Evolutionary conservation across 768 basidiomycete species (phyloP).

Genomic region (Sporobolomyces phaffii): DNA sequence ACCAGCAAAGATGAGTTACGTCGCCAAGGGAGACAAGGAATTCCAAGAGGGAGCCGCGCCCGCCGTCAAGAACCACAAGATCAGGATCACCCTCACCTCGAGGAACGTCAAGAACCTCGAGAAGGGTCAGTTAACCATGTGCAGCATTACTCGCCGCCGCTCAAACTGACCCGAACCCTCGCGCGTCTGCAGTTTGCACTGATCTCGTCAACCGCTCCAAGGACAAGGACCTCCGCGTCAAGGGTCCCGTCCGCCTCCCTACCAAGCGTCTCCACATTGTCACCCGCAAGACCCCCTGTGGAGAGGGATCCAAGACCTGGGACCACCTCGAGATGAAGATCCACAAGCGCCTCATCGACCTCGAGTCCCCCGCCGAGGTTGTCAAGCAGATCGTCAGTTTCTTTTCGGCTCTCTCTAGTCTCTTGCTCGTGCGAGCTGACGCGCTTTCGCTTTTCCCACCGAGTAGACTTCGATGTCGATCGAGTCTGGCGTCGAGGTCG

Average conservation of each 20-base stretch:
- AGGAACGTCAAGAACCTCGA: conserved; percentile 97
- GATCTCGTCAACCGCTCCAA: conserved; percentile 98
- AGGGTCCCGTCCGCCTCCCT: conserved; percentile 96
- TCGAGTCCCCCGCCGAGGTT: conserved; percentile 96
- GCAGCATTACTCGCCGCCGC: no score
- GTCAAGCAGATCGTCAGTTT: conserved; percentile 96
- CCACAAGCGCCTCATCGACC: conserved; percentile 98
- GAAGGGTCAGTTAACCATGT: conserved; percentile 81
- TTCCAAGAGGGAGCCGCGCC: conserved; percentile 77
- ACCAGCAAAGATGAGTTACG: conserved; percentile 27
- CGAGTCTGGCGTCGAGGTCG: conserved; percentile 96
- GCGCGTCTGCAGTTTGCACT: conserved; percentile 71
- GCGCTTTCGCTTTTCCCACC: conserved; percentile 19
- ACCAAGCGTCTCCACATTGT: conserved; percentile 99
- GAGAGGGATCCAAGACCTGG: conserved; percentile 99
- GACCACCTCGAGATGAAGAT: conserved; percentile 98
- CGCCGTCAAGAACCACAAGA: conserved; percentile 93
- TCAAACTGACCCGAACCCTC: no score
- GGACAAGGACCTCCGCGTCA: conserved; percentile 98
- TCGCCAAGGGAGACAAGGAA: conserved; percentile 63
- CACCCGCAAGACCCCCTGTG: conserved; percentile 99
- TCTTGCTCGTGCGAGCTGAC: background rate
- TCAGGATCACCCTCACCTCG: conserved; percentile 96
- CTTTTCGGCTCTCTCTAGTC: background rate
- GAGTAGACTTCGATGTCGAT: conserved; percentile 99